These are phyloP conservation scores for Debaryomyces udenii DNA, from an alignment of 1,139 yeast genomes.

Conservation along the genomic window DNA sequence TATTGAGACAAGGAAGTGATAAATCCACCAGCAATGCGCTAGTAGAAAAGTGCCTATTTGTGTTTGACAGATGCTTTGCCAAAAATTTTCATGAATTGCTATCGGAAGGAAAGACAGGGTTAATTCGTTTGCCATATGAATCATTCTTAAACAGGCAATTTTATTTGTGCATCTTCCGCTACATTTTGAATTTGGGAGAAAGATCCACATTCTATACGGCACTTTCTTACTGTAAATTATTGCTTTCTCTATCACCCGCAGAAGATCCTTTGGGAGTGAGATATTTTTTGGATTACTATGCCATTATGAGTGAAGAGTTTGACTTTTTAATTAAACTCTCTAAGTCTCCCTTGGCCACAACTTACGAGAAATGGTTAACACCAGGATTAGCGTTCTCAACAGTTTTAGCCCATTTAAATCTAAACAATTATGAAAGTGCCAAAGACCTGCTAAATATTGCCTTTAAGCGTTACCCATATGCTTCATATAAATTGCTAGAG, in stretches of 20 bases:
- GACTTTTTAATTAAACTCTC: conserved; percentile 60
- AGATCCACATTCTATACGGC: conserved; percentile 81
- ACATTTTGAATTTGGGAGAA: conserved; percentile 70
- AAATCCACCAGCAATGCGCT: conserved; percentile 70
- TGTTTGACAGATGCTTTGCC: conserved; percentile 65
- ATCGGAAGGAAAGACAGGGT: conserved; percentile 58
- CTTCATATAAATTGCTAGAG: conserved; percentile 56
- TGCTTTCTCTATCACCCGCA: conserved; percentile 70
- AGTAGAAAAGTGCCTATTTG: conserved; percentile 75
- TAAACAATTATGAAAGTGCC: conserved; percentile 48
- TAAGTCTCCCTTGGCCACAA: conserved; percentile 55
- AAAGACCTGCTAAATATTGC: conserved; percentile 51
- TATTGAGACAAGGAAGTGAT: conserved; percentile 74
- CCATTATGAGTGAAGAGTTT: conserved; percentile 67
- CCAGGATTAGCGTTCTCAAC: conserved; percentile 74
- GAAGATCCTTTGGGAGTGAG: conserved; percentile 88
- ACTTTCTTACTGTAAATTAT: conserved; percentile 67
- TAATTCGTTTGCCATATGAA: conserved; percentile 75
- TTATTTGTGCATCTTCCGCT: conserved; percentile 72
- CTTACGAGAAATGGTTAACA: conserved; percentile 68
- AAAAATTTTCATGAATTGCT: conserved; percentile 44
- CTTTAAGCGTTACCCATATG: conserved; percentile 58
- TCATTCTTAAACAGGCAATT: conserved; percentile 76
- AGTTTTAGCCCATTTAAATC: conserved; percentile 58
- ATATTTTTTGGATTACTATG: conserved; percentile 79